phyloP scores from a whole-genome alignment of 2,329 filamentous ascomycete species.

The Tolypocladium cylindrosporum region DNA sequence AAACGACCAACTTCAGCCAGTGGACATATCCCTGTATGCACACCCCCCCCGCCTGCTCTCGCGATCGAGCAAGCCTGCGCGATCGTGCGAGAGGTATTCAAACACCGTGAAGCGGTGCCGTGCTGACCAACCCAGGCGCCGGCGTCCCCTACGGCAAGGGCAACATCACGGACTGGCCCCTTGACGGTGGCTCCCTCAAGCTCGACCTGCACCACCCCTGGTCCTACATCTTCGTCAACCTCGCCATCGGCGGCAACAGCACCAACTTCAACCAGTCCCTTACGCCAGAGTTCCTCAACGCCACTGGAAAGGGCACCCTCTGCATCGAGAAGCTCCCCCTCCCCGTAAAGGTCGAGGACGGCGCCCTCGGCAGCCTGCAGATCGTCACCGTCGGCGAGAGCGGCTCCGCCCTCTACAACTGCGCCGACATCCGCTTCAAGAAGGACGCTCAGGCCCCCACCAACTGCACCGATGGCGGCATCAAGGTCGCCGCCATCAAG shows the following conservation, averaged over 20 bases:
- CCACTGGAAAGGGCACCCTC: slow-evolving; percentile 51
- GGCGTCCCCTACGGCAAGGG: slow-evolving; percentile 31
- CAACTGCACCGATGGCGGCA: slow-evolving; percentile 25
- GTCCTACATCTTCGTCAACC: slow-evolving; percentile 44
- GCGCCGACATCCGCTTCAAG: slow-evolving; percentile 63
- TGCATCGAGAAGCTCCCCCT: slow-evolving; percentile 53
- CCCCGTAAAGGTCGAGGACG: slow-evolving; percentile 46
- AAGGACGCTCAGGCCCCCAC: slow-evolving; percentile 34
- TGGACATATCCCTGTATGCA: slow-evolving; percentile 38
- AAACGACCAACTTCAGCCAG: slow-evolving; percentile 32
- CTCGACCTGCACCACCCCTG: slow-evolving; percentile 41
- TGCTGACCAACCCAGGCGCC: slow-evolving; percentile 26
- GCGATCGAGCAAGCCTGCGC: no score
- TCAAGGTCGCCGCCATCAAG: slow-evolving; percentile 27
- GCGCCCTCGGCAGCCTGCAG: slow-evolving; percentile 56
- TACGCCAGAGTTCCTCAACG: slow-evolving; percentile 47
- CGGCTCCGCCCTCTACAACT: slow-evolving; percentile 59
- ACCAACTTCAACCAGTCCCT: slow-evolving; percentile 60
- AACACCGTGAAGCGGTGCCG: no score
- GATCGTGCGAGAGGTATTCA: no score
- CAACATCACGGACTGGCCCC: slow-evolving; percentile 43
- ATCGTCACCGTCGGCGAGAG: slow-evolving; percentile 53
- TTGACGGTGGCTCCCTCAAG: slow-evolving; percentile 36
- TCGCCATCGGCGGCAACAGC: slow-evolving; percentile 38
- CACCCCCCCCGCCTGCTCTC: no score